Conservation (phyloP, 768 basidiomycete genomes). For the Lentinula guzmanii region DNA sequence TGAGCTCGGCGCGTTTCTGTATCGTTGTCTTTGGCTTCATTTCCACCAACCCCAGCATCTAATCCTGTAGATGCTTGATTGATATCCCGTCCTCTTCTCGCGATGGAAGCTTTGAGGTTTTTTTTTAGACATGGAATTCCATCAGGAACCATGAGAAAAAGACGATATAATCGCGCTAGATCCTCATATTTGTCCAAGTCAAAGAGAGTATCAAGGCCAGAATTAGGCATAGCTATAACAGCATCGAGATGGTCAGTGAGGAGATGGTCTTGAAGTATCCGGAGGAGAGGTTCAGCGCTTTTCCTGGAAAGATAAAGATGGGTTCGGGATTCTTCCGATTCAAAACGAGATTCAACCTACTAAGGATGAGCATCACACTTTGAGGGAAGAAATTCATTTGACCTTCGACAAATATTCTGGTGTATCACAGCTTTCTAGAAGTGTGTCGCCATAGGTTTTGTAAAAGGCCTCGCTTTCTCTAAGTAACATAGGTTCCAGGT, state of each 20-base stretch:
- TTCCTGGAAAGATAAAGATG: slow-evolving; percentile 80
- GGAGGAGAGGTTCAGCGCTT: slow-evolving; percentile 61
- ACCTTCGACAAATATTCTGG: slow-evolving; percentile 79
- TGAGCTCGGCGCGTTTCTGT: slow-evolving; percentile 9
- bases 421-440: slow-evolving; percentile 73
- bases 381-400: slow-evolving; percentile 19
- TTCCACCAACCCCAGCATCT: slow-evolving; percentile 27
- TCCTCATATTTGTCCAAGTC: slow-evolving; percentile 74
- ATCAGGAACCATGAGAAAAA: slow-evolving; percentile 61
- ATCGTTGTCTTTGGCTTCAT: slow-evolving; percentile 8
- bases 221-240: slow-evolving; percentile 69
- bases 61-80: slow-evolving; percentile 54
- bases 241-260: slow-evolving; percentile 71
- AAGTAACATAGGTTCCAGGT: slow-evolving; percentile 81
- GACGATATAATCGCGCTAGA: slow-evolving; percentile 69
- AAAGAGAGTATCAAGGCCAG: slow-evolving; percentile 85
- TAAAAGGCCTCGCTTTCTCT: slow-evolving; percentile 78
- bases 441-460: slow-evolving; percentile 58
- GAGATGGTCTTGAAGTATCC: slow-evolving; percentile 73
- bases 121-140: slow-evolving; percentile 63
- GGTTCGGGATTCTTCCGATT: slow-evolving; percentile 77
- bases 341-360: slow-evolving; percentile 76
- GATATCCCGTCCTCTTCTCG: slow-evolving; percentile 70
- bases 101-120: slow-evolving; percentile 66
- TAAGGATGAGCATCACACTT: slow-evolving; percentile 9